Evolutionary conservation across 768 basidiomycete genomes (phyloP).

Genomic region (Amanita molliuscula): DNA sequence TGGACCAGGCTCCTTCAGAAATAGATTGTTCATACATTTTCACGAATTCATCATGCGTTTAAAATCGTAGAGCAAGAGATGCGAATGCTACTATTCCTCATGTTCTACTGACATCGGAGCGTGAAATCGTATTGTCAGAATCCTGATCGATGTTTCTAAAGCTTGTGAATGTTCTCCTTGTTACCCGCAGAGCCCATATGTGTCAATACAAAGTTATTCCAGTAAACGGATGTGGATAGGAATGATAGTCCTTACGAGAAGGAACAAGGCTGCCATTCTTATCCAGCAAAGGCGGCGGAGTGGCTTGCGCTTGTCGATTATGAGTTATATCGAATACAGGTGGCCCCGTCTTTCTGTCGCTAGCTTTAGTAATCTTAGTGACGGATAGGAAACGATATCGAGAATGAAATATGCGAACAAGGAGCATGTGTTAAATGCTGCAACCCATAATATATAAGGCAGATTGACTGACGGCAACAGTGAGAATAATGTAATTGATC

Average conservation of each 20-base stretch:
- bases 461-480: conserved; percentile 58
- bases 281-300: conserved; percentile 45
- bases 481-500: neutral
- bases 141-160: neutral
- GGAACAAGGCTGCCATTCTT: conserved; percentile 67
- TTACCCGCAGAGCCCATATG: conserved; percentile 46
- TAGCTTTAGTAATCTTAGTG: conserved; percentile 16
- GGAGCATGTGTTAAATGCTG: conserved; percentile 82
- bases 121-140: too few species aligned
- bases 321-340: neutral
- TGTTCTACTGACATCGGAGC: too few species aligned
- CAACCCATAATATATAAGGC: conserved; percentile 82
- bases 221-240: neutral
- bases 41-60: too few species aligned
- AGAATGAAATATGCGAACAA: conserved; percentile 71
- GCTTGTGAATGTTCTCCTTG: neutral
- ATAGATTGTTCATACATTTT: too few species aligned
- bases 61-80: too few species aligned
- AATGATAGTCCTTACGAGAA: conserved; percentile 46
- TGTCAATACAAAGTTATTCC: conserved; percentile 40
- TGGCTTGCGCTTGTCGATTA: neutral
- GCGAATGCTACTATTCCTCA: too few species aligned
- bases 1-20: too few species aligned
- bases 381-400: conserved; percentile 60
- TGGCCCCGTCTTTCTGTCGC: conserved; percentile 11